Evolutionary conservation across 176 grass and related monocot species (phyloP).

Genomic region (Bolboschoenus planiculmis): DNA sequence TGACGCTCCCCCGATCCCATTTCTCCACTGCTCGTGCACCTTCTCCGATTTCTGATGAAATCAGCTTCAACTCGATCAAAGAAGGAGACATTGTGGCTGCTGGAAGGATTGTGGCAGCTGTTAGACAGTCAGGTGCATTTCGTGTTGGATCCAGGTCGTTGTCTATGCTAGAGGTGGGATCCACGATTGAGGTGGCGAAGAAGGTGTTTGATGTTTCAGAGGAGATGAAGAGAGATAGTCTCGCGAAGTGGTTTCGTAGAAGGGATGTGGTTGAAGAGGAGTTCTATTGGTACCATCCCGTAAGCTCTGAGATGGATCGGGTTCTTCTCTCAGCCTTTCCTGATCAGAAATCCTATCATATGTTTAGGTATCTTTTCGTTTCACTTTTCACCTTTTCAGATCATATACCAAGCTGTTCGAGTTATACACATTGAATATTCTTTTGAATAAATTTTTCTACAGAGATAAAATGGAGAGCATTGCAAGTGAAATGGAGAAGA

Average conservation of each 20-base stretch:
- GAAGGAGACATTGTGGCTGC: conserved; percentile 15
- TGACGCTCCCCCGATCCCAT: conserved; percentile 37
- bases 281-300: conserved; percentile 42
- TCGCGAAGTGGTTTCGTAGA: conserved; percentile 31
- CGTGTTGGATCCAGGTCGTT: conserved; percentile 20
- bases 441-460: neutral
- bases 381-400: neutral
- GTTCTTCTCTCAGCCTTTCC: conserved; percentile 26
- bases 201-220: conserved; percentile 33
- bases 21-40: conserved; percentile 23
- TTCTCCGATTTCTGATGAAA: neutral
- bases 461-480: conserved; percentile 69
- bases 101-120: neutral
- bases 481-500: conserved; percentile 42
- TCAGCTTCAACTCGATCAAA: neutral
- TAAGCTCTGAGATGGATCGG: conserved; percentile 26
- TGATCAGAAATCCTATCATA: conserved; percentile 31
- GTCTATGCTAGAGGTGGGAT: conserved; percentile 20
- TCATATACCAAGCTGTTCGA: neutral
- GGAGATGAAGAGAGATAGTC: conserved; percentile 25
- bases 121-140: conserved; percentile 36
- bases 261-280: conserved; percentile 42
- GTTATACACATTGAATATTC: neutral
- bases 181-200: conserved; percentile 25
- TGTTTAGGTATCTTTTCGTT: conserved; percentile 39